Evolutionary conservation across 345 rosid species (phyloP).

Genomic region (Euphorbia lathyris): DNA sequence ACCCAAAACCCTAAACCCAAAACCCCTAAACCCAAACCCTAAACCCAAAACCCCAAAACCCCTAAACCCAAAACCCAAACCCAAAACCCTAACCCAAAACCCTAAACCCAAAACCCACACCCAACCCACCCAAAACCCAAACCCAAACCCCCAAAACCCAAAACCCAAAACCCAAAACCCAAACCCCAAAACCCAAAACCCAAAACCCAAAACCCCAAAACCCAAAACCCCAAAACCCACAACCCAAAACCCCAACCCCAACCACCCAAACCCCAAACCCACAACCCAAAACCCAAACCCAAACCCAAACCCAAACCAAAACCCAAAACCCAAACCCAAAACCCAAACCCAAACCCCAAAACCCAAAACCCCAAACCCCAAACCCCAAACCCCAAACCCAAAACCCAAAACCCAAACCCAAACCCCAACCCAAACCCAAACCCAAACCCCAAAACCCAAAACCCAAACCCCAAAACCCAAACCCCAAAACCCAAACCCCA

Average conservation of each 20-base stretch:
- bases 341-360: slow-evolving; percentile 21
- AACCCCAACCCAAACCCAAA: no score
- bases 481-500: slow-evolving; percentile 29
- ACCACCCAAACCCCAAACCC: slow-evolving; percentile 15
- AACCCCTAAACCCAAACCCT: slow-evolving; percentile 23
- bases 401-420: slow-evolving; percentile 29
- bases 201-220: slow-evolving; percentile 27
- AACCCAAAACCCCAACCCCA: slow-evolving; percentile 23
- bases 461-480: slow-evolving; percentile 14
- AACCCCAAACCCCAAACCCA: slow-evolving; percentile 31
- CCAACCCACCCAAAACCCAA: slow-evolving; percentile 23
- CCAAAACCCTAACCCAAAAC: slow-evolving; percentile 26
- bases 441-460: slow-evolving; percentile 4
- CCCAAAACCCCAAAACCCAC: slow-evolving; percentile 31
- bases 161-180: slow-evolving; percentile 29
- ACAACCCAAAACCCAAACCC: slow-evolving; percentile 28
- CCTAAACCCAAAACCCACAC: slow-evolving; percentile 18
- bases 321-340: slow-evolving; percentile 27
- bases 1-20: slow-evolving; percentile 21
- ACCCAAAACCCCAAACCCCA: slow-evolving; percentile 30
- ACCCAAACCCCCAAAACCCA: slow-evolving; percentile 23
- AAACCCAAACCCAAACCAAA: slow-evolving; percentile 27
- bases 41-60: slow-evolving; percentile 32
- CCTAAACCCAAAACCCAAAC: slow-evolving; percentile 19
- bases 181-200: slow-evolving; percentile 27